A percentile compares a stretch with the other conserved stretches of the same genome.
Conservation (phyloP, 1,284 basidiomycete species). For the Naganishia albida region DNA sequence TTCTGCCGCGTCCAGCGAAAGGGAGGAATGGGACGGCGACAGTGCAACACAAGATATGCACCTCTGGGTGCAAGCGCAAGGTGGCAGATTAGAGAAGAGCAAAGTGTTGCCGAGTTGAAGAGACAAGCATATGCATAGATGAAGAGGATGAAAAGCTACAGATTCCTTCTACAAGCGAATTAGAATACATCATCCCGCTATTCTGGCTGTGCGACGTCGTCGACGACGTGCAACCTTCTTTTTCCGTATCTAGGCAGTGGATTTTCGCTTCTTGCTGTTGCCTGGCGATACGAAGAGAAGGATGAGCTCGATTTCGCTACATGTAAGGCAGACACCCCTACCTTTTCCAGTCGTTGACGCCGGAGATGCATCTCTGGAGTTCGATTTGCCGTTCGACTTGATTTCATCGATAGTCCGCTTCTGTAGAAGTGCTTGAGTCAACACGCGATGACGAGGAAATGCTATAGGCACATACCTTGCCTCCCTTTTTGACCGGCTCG, state of each 20-base stretch:
- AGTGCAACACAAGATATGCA: background rate
- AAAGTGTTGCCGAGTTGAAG: slow-evolving; percentile 6
- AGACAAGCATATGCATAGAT: slow-evolving; percentile 2
- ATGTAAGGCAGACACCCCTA: background rate
- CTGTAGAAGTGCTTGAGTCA: slow-evolving; percentile 36
- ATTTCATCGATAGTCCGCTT: slow-evolving; percentile 56
- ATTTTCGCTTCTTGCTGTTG: slow-evolving; percentile 26
- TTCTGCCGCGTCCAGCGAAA: background rate
- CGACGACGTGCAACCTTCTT: background rate
- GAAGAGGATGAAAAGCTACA: slow-evolving; percentile 10
- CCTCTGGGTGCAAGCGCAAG: slow-evolving; percentile 3
- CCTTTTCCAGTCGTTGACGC: slow-evolving; percentile 30
- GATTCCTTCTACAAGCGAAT: slow-evolving; percentile 13
- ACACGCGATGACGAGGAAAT: background rate
- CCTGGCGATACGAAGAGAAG: background rate
- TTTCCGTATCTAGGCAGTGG: background rate
- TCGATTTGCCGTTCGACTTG: slow-evolving; percentile 42
- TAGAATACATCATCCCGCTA: slow-evolving; percentile 5
- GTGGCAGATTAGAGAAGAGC: slow-evolving; percentile 11
- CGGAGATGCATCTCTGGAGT: slow-evolving; percentile 32
- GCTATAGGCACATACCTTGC: slow-evolving; percentile 43
- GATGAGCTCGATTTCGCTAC: background rate
- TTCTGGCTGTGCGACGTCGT: background rate
- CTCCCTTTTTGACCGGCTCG: slow-evolving; percentile 43
- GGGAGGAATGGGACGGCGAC: background rate